Evolutionary conservation across 2,329 filamentous ascomycete genomes (phyloP), one percentile per base, ranked within the genome.

Genomic region (Beauveria caledonica): DNA sequence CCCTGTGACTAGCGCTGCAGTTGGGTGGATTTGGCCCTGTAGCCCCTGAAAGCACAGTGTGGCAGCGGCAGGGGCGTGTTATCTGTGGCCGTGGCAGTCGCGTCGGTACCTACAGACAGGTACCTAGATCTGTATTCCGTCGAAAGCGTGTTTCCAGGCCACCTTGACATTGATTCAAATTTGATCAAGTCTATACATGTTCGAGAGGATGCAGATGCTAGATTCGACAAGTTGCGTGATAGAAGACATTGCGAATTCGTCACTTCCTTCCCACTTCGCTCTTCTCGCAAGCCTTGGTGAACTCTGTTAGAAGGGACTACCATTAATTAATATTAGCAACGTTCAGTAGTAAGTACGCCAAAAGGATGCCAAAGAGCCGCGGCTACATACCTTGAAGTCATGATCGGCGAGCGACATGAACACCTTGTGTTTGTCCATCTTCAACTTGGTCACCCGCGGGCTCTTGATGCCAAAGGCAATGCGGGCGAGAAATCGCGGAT

Each of bases 391-490:
- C 40, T 33, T 40, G 25, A 56, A 86, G 36, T 80, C 75, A 59
- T 84, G 80, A 60, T 83, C 76, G 27, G 75, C 77, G 72, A 86
- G 75, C 4, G 78, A 82, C 50, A 77, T 78, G 66, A 84, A 86
- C 0, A 80, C 74, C 0, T 62, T 39, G 8, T 68, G 68, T 55
- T 72, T 78, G 13, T 76, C 72, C 36, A 86, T 64, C 66, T 78
- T 81, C 57, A 83, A 67, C 42, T 72, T 68, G 5, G 70, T 75
- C 0, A 84, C 75, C 1, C 83, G 71, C 0, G 84, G 85, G 64
- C 82, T 86, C 49, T 73, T 75, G 66, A 87, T 86, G 0, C 85
- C 85, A 67, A 86, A 87, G 0, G 83, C 84, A 4, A 87, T 71
- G 21, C 80, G 76, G 0, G 85, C 82, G 29, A 87, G 71, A 63